Base-by-base conservation (phyloP, 495 filamentous ascomycete species). In the Penicillium ucsense region DNA sequence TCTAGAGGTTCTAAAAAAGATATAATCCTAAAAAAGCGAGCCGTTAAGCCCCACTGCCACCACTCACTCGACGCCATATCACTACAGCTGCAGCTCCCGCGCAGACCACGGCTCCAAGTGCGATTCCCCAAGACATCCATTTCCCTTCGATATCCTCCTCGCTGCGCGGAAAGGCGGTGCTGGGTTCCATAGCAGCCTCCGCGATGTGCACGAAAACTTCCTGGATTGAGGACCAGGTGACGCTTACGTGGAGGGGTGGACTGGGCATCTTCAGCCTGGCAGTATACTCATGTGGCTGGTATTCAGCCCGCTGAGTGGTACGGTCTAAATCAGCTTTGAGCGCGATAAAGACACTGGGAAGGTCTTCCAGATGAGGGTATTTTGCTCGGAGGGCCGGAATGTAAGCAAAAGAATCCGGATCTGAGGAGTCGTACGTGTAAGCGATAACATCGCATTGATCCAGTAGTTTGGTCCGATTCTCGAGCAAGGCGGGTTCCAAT, bases 351-450 rank as follows among this genome's bases (percentile, higher is more conserved):
- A 98, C 78, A 28, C 88, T 83, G 0, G 92, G 94, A 11, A 97
- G 71, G 33, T 87, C 82, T 53, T 95, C 86, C 8, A 98, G 74
- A 43, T 92, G 82, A 0, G 88, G 83, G 52, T 88, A 85, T 48
- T 82, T 80, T 38, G 81, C 74, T 38, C 89, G 80, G 28, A 97
- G 77, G 28, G 85, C 78, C 32, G 89, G 83, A 35, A 98, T 88
- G 57, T 96, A 90, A 1, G 85, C 77, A 65, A 96, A 98, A 7
- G 88, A 94, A 58, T 95, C 88, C 0, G 94, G 89, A 46, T 97
- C 89, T 2, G 87, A 89, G 4, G 91, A 96, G 66, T 98, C 92
- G 67, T 97, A 98, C 3, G 89, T 84, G 66, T 95, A 98, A 57
- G 89, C 92, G 31, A 97, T 76, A 29, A 97, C 77, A 64, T 98